Evolutionary conservation across 2,329 filamentous ascomycete species (phyloP), one percentile per base, ranked within the genome.

Genomic region (Phaeoacremonium minimum): DNA sequence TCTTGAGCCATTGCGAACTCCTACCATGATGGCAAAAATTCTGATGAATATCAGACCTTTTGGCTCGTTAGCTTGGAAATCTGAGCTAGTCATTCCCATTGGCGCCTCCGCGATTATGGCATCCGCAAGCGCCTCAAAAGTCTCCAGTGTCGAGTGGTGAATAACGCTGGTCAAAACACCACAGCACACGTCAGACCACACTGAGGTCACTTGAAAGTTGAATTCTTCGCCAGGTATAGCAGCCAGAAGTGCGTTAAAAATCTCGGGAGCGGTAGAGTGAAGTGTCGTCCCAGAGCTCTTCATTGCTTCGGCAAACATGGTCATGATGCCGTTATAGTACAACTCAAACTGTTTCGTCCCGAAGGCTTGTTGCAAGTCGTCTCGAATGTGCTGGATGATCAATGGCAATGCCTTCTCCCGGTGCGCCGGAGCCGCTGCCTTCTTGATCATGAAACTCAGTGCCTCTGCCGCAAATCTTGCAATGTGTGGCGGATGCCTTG

Each of bases 391-490:
- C 11, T 73, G 66, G 3, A 95, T 65, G n/a, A 96, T 80, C 11
- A 72, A 63, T 11, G 76, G 69, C 22, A 98, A 68, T 0, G 88
- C 79, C 17, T 71, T 76, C 46, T 91, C 85, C 47, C 87, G 81
- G 45, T 87, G 79, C 37, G 87, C 87, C 4, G 81, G 75, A 13
- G 84, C 75, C 3, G 85, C 90, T 6, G 90, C 85, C 64, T 96
- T 97, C 53, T 88, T 85, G 15, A 98, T 74, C 15, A 98, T 69
- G 53, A 97, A 98, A 47, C 90, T 95, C 66, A 98, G 75, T 4
- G 93, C 87, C 63, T 98, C 93, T 17, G 93, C 93, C 11, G 91
- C 87, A 60, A 97, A 98, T 37, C 90, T 80, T 16, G 87, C 84
- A 46, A 96, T 87, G 59, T 95, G 90, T 13, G 82, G 77, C 46